These are phyloP conservation scores for Dacryopinax spathularia DNA, from an alignment of 768 basidiomycete species.

Conservation along the genomic window DNA sequence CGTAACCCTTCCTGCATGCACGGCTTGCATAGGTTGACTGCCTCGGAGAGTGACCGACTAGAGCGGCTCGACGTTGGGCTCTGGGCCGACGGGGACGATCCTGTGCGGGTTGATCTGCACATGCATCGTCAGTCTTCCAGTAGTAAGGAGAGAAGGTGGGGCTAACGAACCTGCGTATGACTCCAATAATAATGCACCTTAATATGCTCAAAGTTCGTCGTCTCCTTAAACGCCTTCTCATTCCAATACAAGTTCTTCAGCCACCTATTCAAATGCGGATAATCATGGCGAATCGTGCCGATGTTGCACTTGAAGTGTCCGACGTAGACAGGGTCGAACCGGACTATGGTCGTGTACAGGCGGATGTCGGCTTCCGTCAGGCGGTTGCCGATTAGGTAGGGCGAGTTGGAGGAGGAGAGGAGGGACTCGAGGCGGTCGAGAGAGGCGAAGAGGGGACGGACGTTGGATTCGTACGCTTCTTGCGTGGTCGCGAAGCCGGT, in stretches of 20 bases:
- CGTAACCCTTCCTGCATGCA: too few species aligned
- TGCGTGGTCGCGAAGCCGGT: constrained; percentile 32
- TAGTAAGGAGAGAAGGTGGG: too few species aligned
- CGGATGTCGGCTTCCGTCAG: constrained; percentile 33
- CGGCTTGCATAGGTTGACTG: too few species aligned
- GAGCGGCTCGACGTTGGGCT: constrained; percentile 48
- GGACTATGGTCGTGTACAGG: neutral
- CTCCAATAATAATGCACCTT: constrained; percentile 42
- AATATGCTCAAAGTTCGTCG: constrained; percentile 83
- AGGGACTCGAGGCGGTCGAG: constrained; percentile 27
- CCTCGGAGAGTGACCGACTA: too few species aligned
- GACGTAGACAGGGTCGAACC: neutral
- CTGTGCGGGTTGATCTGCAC: constrained; percentile 61
- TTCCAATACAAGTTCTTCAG: constrained; percentile 85
- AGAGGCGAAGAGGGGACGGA: constrained; percentile 23
- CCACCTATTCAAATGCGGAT: constrained; percentile 31
- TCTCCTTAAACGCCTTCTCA: constrained; percentile 67
- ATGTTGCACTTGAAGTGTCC: neutral
- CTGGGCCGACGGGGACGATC: constrained; percentile 62
- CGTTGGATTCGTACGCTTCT: constrained; percentile 28
- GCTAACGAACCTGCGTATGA: neutral
- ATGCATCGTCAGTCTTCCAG: neutral
- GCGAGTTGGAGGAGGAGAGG: constrained; percentile 22
- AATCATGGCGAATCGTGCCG: neutral
- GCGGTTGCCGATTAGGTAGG: constrained; percentile 27